phyloP scores from a whole-genome alignment of 345 rosid species.

The Moricandia moricandioides region DNA sequence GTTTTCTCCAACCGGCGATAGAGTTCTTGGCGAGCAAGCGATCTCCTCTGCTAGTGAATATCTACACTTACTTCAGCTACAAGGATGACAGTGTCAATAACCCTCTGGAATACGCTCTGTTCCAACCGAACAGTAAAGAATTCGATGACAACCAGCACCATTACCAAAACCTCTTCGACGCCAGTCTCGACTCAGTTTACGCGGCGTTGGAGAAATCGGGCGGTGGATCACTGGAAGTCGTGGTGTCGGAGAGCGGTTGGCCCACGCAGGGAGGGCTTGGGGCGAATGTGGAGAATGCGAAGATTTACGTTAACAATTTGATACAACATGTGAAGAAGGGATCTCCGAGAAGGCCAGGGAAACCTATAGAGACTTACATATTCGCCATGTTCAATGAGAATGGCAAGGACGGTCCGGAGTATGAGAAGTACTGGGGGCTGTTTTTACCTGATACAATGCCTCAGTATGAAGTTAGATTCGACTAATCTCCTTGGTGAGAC shows the following conservation, averaged over 20 bases:
- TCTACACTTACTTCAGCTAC: slow-evolving; percentile 48
- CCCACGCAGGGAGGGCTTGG: slow-evolving; percentile 27
- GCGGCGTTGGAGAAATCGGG: slow-evolving; percentile 39
- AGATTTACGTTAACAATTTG: slow-evolving; percentile 37
- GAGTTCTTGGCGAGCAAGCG: slow-evolving; percentile 38
- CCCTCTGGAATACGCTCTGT: slow-evolving; percentile 41
- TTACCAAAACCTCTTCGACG: slow-evolving; percentile 37
- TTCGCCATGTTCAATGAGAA: slow-evolving; percentile 49
- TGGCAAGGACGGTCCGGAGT: background rate
- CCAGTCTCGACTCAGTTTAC: slow-evolving; percentile 27
- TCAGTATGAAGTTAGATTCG: slow-evolving; percentile 38
- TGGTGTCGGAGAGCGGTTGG: slow-evolving; percentile 49
- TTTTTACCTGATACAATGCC: slow-evolving; percentile 29
- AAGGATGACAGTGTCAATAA: background rate
- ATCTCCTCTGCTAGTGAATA: slow-evolving; percentile 46
- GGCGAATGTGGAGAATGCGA: slow-evolving; percentile 31
- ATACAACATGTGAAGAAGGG: slow-evolving; percentile 42
- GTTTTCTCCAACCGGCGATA: slow-evolving; percentile 38
- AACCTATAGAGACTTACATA: slow-evolving; percentile 39
- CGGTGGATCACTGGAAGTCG: slow-evolving; percentile 37
- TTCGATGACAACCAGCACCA: slow-evolving; percentile 9
- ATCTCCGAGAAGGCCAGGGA: slow-evolving; percentile 39
- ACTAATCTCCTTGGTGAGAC: slow-evolving; percentile 20
- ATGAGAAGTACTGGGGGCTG: slow-evolving; percentile 36
- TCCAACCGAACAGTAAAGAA: slow-evolving; percentile 17